Base-by-base conservation (phyloP, 2,329 filamentous ascomycete genomes). In the Cercospora janseana region DNA sequence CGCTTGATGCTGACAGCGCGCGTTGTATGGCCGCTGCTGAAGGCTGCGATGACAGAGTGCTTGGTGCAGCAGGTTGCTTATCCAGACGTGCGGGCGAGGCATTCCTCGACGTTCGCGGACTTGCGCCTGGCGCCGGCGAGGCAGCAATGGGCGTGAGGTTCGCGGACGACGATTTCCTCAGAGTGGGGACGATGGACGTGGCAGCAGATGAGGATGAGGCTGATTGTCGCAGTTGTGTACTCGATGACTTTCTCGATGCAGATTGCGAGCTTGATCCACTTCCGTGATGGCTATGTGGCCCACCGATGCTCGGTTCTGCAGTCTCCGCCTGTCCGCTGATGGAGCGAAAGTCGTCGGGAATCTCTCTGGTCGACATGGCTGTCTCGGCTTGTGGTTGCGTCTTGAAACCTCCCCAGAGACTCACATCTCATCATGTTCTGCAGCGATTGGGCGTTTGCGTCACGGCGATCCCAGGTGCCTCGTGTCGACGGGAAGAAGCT, bases 1-100 rank as follows among this genome's bases (percentile, higher is more conserved):
- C 85, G 57, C 76, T 83, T 27, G 83, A 74, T 28, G 86, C 79
- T 12, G 87, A 86, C 41, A 92, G 74, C 52, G 82, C 80, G 66
- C 83, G 80, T 68, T 86, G 79, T 50, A 83, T 75, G 15, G 83
- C 75, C 18, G 82, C 77, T 20, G 83, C 78, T 43, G 82, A 82
- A 27, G 82, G 78, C 48, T 79, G 74, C 49, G 73, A 78, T 50
- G 67, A 68, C 41, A 64, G 63, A 16, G 66, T 56, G 38, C 55
- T 63, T 7, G 69, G 56, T 24, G 70, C 54, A 45, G 61, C 57
- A 10, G 52, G 43, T 8, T 64, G 69, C 57, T 72, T 75, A 63
- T 71, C 75, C 61, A 71, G 74, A 49, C 74, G 69, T 40, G 70
- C 66, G 5, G 75, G 75, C 41, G 74, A 77, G 23, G 69, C 67